These are phyloP conservation scores for Solanum hybrid DNA, from an alignment of 305 asterid species.

Conservation along the genomic window DNA sequence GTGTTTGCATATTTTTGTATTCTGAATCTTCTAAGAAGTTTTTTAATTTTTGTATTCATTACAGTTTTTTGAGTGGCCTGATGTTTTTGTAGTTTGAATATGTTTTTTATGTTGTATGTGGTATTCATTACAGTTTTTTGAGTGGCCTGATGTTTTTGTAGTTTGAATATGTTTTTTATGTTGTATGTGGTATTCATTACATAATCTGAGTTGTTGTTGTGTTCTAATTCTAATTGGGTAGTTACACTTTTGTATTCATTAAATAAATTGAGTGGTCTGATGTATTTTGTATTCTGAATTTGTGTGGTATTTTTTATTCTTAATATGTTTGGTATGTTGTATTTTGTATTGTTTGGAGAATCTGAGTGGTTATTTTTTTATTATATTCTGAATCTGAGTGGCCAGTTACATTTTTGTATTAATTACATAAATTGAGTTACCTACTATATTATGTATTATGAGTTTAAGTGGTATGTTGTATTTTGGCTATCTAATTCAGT, in stretches of 20 bases:
- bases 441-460: not conserved
- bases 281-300: not conserved
- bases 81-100: too few species aligned
- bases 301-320: not conserved
- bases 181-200: not conserved
- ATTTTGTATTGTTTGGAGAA: not conserved
- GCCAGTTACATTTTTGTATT: too few species aligned
- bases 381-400: too few species aligned
- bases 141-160: not conserved
- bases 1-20: not conserved
- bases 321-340: not conserved
- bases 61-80: not conserved
- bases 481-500: not conserved
- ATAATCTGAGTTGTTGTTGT: not conserved
- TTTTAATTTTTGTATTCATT: too few species aligned
- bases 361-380: not conserved
- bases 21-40: not conserved
- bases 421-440: not conserved
- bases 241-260: not conserved
- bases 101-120: not conserved
- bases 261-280: not conserved
- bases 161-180: not conserved
- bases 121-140: not conserved
- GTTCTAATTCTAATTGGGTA: not conserved
- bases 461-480: not conserved